Percentiles rank a stretch among this genome's conserved stretches.
Conservation (phyloP, 2,329 filamentous ascomycete genomes). For the Zymoseptoria ardabiliae region DNA sequence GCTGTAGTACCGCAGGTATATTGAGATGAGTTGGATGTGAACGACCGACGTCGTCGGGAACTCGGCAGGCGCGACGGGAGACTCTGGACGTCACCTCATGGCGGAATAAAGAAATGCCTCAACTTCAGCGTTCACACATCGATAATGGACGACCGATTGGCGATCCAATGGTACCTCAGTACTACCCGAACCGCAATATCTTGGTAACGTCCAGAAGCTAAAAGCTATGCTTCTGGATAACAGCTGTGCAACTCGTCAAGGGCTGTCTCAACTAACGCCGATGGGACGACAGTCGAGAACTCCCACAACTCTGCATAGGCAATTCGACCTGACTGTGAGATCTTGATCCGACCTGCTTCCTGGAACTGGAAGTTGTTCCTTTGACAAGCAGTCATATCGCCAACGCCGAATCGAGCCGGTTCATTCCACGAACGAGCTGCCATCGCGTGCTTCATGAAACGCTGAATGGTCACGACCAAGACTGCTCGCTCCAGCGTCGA, state of each 20-base stretch:
- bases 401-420: background rate
- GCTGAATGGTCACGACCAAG: background rate
- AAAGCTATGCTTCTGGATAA: too few relatives aligned
- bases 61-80: background rate
- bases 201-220: background rate
- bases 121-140: background rate
- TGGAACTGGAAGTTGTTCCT: too few relatives aligned
- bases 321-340: too few relatives aligned
- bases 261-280: too few relatives aligned
- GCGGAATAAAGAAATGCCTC: background rate
- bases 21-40: background rate
- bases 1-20: background rate
- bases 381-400: too few relatives aligned
- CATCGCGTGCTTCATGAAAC: background rate
- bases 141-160: background rate
- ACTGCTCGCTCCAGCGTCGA: background rate
- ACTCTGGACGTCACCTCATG: background rate
- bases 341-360: too few relatives aligned
- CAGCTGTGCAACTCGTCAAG: too few relatives aligned
- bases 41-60: background rate
- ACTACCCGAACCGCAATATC: background rate
- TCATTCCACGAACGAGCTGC: background rate
- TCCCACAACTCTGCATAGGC: too few relatives aligned
- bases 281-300: too few relatives aligned
- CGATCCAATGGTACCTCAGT: background rate